Base-by-base conservation (phyloP, 2,329 filamentous ascomycete species). In the Xylariaceae sp. region DNA sequence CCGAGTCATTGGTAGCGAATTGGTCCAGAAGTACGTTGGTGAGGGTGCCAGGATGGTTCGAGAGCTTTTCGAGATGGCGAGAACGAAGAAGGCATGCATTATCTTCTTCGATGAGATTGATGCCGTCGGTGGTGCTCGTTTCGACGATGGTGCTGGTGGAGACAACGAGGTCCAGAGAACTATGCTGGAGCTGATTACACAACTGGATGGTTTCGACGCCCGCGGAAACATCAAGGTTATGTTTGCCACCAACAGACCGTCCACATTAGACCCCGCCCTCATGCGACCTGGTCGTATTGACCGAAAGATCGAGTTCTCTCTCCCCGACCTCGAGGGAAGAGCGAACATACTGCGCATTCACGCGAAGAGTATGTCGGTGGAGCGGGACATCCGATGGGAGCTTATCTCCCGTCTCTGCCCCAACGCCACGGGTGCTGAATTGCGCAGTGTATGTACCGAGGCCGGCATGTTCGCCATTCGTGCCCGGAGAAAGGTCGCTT, bases 31-130 rank as follows among this genome's bases (percentile, higher is more conserved):
- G 78, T 99, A 99, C 73, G 94, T 99, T 15, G 94, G 94, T 73
- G 94, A 99, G 75, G 94, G 94, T 73, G 94, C 95, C 4, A 86
- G 95, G 70, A 99, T 99, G 94, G 94, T 99, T 17, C 88, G 94
- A 70, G 94, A 99, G 78, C 84, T 99, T 2, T 99, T 99, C 75
- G 94, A 99, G 79, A 99, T 99, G 94, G 94, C 94, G 8, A 87
- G 94, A 69, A 97, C 94, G 59, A 99, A 99, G 84, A 99, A 99
- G 79, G 94, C 94, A 0, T 99, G 94, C 77, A 99, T 99, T 73
- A 99, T 99, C 78, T 99, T 99, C 86, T 96, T 96, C 72, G 94
- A 99, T 74, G 94, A 99, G 79, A 94, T 97, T 64, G 93, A 97
- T 75, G 93, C 93, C 53, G 90, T 97, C 57, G 93, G 93, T 72